Evolutionary conservation across 306 rosid genomes (phyloP), one percentile per base, ranked within the genome.

Genomic region (Alnus glutinosa): DNA sequence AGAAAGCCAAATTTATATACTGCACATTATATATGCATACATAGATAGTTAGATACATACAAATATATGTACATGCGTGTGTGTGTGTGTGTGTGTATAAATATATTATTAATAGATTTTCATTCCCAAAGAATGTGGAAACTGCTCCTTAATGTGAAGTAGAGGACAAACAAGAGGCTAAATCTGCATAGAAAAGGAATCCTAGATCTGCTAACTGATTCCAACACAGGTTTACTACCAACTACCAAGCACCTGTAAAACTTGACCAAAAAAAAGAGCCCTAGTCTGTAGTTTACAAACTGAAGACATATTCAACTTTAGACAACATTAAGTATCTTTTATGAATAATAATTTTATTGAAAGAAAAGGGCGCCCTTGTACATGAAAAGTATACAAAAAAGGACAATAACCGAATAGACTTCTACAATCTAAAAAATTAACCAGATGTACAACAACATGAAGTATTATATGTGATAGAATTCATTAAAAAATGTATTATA

Each of bases 1-100:
- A 80, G 58, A 85, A 73, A 73, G 34, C 51, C 19, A 80, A 62
- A 48, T 58, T 13, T 75, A 61, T 73, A 23, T 51, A 85, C 62
- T 18, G n/a, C 16, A 52, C 16, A 52, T 30, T 14, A 70, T 80
- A 15, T 36, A 75, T 8, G 78, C 30, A 19, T 16, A 44, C 36
- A 15, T 7, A 42, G 0, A 46, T 46, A 23, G 28, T 23, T 23
- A 4, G 49, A 46, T 46, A 1, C 9, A 46, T 0, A 12, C 13
- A 49, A 1, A 49, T 49, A 12, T 12, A 49, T 10, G 52, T 2
- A 49, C 14, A 10, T 10, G 9, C 1, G 2, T 49, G 52, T 49
- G 9, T 5, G 2, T 49, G 52, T 49, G 52, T 49, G 44, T 39
- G 44, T 39, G 44, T 39, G 44, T 3, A 39, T 3, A 37, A 3